A percentile compares a stretch with the other conserved stretches of the same genome.
Conservation (phyloP, 1,284 basidiomycete species). For the Microbotryum violaceum region DNA sequence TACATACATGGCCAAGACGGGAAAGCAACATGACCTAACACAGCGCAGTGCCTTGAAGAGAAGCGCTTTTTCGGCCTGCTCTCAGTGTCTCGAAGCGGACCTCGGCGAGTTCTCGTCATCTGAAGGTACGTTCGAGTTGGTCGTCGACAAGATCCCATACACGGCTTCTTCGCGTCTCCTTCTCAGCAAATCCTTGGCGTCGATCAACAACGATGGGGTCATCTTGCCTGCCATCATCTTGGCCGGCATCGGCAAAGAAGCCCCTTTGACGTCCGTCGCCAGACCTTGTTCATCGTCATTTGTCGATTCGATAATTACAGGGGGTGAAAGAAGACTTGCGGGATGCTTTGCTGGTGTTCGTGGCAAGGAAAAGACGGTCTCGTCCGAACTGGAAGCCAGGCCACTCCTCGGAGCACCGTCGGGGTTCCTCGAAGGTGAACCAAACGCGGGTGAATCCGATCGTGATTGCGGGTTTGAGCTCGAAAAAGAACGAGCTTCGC, state of each 20-base stretch:
- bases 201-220: conserved; percentile 31
- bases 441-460: background rate
- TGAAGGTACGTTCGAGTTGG: background rate
- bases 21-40: no score
- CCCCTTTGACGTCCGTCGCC: background rate
- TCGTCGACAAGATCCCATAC: conserved; percentile 13
- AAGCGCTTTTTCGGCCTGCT: no score
- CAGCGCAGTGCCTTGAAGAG: no score
- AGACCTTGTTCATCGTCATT: conserved; percentile 7
- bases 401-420: no score
- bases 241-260: conserved; percentile 6
- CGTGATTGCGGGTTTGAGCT: conserved; percentile 2
- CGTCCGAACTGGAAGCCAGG: no score
- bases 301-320: background rate
- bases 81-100: no score
- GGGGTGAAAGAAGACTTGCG: background rate
- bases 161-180: conserved; percentile 39
- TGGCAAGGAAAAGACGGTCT: background rate
- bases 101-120: background rate
- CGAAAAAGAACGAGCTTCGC: conserved; percentile 24
- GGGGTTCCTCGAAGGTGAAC: background rate
- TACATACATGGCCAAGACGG: no score
- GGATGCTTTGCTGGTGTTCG: background rate
- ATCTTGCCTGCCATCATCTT: conserved; percentile 10
- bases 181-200: conserved; percentile 37